Evolutionary conservation across 148 eudicot genomes (phyloP), one percentile per base, ranked within the genome.

Genomic region (Camellia japonica): DNA sequence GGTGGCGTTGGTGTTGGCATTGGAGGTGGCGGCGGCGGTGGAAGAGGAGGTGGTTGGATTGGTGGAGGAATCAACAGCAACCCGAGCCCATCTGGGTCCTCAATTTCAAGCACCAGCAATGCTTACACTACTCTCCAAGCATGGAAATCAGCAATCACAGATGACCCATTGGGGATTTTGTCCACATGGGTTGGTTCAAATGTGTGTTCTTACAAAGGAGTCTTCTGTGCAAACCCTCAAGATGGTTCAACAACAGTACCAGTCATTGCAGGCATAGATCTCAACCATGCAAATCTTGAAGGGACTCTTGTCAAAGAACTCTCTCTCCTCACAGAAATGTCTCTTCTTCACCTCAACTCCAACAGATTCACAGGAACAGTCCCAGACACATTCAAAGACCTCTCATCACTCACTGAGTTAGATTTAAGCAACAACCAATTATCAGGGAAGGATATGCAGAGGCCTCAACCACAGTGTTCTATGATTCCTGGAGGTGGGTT

Each of bases 371-470:
- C 85, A 1, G 99, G 99, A 10, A 77, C 90, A 23, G 76, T 95
- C 9, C 99, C 97, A 1, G 71, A 82, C 1, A 68, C 83, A 18
- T 92, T 92, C 85, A 79, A 63, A 23, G 83, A 85, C 10, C 80
- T 95, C 9, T 38, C 72, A 0, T 90, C 84, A 6, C 87, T 93
- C 59, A 81, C 95, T 5, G 99, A 95, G 70, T 55, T 95, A 46
- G 99, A 95, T 93, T 88, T 95, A 43, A 95, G 99, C 76, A 95
- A 95, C 87, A 95, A 95, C 82, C 83, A 79, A 0, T 87, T 95
- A 41, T 87, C 97, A 0, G 98, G 97, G 7, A 78, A 58, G 66
- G 85, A 78, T 4, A 73, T 88, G 90, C 98, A 95, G 79, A 88
- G 98, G 47, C 98, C 97, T 8, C 79, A 77, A 58, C 93, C 94